Evolutionary conservation across 1,284 basidiomycete species (phyloP).

Genomic region (Cutaneotrichosporon sp.): DNA sequence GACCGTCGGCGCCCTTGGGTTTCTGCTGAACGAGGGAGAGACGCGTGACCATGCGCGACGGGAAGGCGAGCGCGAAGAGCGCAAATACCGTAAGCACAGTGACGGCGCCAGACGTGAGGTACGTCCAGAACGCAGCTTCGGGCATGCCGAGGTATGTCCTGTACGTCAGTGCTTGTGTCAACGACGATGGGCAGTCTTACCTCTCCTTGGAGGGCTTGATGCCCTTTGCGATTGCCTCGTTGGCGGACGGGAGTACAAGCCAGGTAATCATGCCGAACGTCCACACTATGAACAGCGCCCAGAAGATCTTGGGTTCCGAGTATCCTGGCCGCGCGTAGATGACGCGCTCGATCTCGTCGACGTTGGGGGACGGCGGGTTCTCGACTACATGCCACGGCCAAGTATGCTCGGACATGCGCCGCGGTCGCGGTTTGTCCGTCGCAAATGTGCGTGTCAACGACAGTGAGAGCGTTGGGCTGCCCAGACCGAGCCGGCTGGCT

Average conservation of each 20-base stretch:
- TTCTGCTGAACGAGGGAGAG: slow-evolving; percentile 12
- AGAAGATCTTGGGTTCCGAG: slow-evolving; percentile 3
- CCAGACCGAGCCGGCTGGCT: not conserved
- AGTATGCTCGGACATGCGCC: not conserved
- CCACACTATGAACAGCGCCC: slow-evolving; percentile 9
- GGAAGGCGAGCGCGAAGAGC: slow-evolving; percentile 2
- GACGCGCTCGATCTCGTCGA: slow-evolving; percentile 17
- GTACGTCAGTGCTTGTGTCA: slow-evolving; percentile 2
- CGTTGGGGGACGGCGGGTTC: not conserved
- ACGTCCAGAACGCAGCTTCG: slow-evolving; percentile 2
- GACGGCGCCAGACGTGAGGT: slow-evolving; percentile 3
- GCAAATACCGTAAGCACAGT: not conserved
- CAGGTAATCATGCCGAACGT: slow-evolving; percentile 1
- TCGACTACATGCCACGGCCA: slow-evolving; percentile 18
- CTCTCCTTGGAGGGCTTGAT: not conserved
- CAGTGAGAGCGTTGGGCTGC: not conserved
- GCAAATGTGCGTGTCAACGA: not conserved
- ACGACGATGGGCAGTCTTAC: slow-evolving; percentile 4
- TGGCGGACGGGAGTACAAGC: slow-evolving; percentile 5
- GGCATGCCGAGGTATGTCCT: slow-evolving; percentile 12
- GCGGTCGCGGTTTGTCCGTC: not conserved
- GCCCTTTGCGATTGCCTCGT: slow-evolving; percentile 4
- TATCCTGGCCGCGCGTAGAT: slow-evolving; percentile 15
- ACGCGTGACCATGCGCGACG: slow-evolving; percentile 13
- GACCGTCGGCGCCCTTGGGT: not conserved